Evolutionary conservation across 1,284 basidiomycete genomes (phyloP).

Genomic region (Ustilago vetiveriae): DNA sequence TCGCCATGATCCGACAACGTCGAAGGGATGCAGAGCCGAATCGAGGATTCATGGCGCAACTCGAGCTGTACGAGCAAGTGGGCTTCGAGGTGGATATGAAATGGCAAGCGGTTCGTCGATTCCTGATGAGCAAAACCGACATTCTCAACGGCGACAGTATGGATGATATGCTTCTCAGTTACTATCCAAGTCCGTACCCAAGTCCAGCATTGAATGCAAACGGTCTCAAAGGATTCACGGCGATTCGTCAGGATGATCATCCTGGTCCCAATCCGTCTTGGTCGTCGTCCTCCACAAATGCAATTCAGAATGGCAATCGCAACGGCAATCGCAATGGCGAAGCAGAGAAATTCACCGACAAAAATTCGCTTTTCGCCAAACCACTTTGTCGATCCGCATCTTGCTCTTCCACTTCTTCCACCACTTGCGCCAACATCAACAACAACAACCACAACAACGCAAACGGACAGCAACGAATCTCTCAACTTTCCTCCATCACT

Average conservation of each 20-base stretch:
- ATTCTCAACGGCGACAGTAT: conserved; percentile 53
- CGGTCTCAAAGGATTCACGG: conserved; percentile 25
- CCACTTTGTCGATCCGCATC: conserved; percentile 14
- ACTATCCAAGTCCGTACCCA: conserved; percentile 65
- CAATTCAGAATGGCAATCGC: not conserved
- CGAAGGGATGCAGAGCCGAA: conserved; percentile 64
- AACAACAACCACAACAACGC: too few relatives aligned
- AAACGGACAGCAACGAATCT: too few relatives aligned
- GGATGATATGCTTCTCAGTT: conserved; percentile 65
- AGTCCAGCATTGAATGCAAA: conserved; percentile 40
- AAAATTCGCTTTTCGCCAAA: not conserved
- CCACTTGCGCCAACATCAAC: conserved; percentile 1
- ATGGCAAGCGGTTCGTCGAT: conserved; percentile 65
- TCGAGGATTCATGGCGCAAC: conserved; percentile 66
- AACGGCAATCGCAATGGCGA: not conserved
- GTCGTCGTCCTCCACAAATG: conserved; percentile 13
- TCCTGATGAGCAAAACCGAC: conserved; percentile 67
- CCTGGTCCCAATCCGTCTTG: too few relatives aligned
- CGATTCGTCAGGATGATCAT: not conserved
- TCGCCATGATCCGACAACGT: conserved; percentile 57
- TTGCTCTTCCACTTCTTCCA: conserved; percentile 7
- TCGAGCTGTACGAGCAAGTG: conserved; percentile 67
- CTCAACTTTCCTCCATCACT: conserved; percentile 8
- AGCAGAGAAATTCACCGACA: not conserved
- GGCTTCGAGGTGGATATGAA: conserved; percentile 66